These are phyloP conservation scores for Pisolithus marmoratus DNA, from an alignment of 768 basidiomycete genomes.

Conservation along the genomic window DNA sequence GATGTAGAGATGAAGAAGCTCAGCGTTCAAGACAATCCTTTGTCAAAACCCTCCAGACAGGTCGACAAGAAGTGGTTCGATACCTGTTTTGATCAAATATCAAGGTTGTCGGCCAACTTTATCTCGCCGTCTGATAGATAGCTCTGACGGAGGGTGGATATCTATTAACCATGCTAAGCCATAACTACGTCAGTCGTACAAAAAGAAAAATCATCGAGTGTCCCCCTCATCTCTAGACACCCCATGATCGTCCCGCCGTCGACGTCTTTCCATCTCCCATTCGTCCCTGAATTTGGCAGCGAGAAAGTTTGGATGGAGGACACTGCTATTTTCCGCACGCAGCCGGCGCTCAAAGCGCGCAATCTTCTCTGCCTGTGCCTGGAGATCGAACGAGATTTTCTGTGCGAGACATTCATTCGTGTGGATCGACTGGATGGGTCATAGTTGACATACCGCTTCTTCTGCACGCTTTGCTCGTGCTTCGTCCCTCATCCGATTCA, in stretches of 20 bases:
- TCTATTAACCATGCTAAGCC: conserved; percentile 16
- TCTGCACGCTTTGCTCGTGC: conserved; percentile 49
- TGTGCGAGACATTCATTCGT: conserved; percentile 20
- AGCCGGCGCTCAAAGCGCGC: conserved; percentile 56
- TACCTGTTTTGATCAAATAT: conserved; percentile 59
- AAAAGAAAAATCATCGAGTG: background rate
- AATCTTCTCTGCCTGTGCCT: conserved; percentile 57
- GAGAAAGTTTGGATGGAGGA: conserved; percentile 56
- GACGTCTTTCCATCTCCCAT: conserved; percentile 38
- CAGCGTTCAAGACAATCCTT: conserved; percentile 7
- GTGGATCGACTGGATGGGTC: background rate
- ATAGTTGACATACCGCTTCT: conserved; percentile 44
- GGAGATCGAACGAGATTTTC: conserved; percentile 50
- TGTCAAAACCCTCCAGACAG: conserved; percentile 10
- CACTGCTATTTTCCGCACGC: conserved; percentile 43
- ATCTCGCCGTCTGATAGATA: background rate
- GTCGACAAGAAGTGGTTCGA: conserved; percentile 56
- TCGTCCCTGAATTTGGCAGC: conserved; percentile 53
- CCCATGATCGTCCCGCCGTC: conserved; percentile 20
- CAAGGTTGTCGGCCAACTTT: conserved; percentile 28
- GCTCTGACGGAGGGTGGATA: background rate
- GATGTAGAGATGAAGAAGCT: conserved; percentile 19
- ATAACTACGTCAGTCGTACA: background rate
- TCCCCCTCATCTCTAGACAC: conserved; percentile 26
- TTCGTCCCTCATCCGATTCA: conserved; percentile 67